Evolutionary conservation across 768 basidiomycete genomes (phyloP).

Genomic region (Trametopsis cervina): DNA sequence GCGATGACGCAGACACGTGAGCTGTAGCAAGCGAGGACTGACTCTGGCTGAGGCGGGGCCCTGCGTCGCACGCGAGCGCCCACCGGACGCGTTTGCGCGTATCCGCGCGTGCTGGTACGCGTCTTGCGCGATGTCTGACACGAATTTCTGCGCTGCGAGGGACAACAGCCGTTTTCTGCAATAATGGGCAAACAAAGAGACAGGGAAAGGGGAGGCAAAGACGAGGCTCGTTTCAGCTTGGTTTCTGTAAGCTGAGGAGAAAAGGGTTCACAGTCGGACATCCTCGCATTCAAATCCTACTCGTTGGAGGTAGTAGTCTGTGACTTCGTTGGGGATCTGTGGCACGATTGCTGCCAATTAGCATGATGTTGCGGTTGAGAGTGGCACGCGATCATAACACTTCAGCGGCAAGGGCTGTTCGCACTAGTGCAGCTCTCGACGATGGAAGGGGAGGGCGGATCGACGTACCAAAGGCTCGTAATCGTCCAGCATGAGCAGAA

Average conservation of each 20-base stretch:
- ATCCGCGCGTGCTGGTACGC: conserved; percentile 98
- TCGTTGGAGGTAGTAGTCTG: conserved; percentile 93
- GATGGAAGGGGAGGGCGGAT: not conserved
- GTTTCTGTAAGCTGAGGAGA: not conserved
- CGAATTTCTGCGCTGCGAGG: conserved; percentile 95
- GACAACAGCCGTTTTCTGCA: conserved; percentile 88
- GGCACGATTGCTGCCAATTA: not conserved
- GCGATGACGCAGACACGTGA: not conserved
- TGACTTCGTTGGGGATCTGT: conserved; percentile 96
- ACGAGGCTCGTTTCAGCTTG: too few species aligned
- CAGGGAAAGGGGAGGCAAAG: too few species aligned
- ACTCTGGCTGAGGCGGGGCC: conserved; percentile 65
- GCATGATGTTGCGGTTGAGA: too few species aligned
- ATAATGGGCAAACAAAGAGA: conserved; percentile 1
- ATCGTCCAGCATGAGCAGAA: conserved; percentile 93
- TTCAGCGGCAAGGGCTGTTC: too few species aligned
- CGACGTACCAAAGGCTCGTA: conserved; percentile 84
- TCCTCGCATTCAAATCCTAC: conserved; percentile 97
- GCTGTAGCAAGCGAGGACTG: conserved; percentile 13
- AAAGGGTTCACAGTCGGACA: conserved; percentile 66
- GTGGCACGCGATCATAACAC: too few species aligned
- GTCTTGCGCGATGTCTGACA: conserved; percentile 93
- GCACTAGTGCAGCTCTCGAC: too few species aligned
- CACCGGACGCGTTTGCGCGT: conserved; percentile 78
- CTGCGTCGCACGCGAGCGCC: conserved; percentile 57